Conservation (phyloP, 2,329 filamentous ascomycete genomes). For the Microsporum canis region DNA sequence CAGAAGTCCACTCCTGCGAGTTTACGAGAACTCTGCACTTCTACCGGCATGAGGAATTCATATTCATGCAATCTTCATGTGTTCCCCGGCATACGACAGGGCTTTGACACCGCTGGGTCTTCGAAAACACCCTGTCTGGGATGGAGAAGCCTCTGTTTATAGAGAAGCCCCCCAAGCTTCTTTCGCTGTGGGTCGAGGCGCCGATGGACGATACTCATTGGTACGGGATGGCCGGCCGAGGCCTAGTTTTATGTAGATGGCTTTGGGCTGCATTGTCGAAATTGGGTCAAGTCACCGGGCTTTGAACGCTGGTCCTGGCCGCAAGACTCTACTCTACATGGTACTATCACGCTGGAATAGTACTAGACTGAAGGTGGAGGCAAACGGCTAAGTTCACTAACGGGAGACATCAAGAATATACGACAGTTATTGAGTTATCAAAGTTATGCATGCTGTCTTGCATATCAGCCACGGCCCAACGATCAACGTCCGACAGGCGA, state of each 20-base stretch:
- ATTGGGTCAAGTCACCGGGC: background rate
- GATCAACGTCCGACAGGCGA: background rate
- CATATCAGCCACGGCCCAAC: background rate
- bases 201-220: background rate
- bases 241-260: background rate
- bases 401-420: background rate
- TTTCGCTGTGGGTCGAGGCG: background rate
- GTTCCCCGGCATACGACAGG: too few species aligned
- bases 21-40: too few species aligned
- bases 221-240: background rate
- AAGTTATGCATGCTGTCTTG: background rate
- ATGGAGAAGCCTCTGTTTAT: background rate
- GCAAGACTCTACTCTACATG: background rate
- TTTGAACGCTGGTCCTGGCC: background rate
- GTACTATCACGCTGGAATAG: background rate
- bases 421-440: background rate
- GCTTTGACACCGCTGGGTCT: background rate
- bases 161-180: background rate
- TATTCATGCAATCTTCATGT: too few species aligned
- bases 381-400: background rate
- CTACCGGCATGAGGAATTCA: too few species aligned
- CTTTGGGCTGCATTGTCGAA: background rate
- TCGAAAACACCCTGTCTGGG: background rate
- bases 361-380: background rate
- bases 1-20: too few species aligned